phyloP scores from a whole-genome alignment of 805 yeast species.

The Schwanniomyces occidentalis region DNA sequence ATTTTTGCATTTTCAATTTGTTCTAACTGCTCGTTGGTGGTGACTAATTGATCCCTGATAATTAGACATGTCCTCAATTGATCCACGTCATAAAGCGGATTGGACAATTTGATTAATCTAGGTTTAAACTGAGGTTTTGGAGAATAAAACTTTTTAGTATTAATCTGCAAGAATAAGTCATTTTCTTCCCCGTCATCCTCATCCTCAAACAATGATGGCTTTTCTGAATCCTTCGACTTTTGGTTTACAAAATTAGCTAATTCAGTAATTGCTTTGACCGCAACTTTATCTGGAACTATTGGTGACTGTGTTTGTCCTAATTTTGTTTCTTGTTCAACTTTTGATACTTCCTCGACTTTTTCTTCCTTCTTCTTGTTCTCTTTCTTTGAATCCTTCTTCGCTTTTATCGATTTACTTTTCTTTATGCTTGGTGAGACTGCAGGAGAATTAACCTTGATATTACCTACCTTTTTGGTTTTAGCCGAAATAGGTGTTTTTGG shows the following conservation, averaged over 20 bases:
- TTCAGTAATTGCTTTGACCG: conserved; percentile 58
- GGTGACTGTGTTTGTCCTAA: conserved; percentile 4
- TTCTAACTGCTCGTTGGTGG: conserved; percentile 44
- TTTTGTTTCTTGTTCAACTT: conserved; percentile 4
- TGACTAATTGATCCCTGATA: conserved; percentile 59
- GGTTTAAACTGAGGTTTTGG: conserved; percentile 61
- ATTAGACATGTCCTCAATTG: conserved; percentile 62
- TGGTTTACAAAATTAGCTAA: conserved; percentile 57
- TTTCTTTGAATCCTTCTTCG: conserved; percentile 10
- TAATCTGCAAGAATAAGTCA: conserved; percentile 58
- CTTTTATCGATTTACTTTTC: conserved; percentile 15
- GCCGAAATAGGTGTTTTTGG: conserved; percentile 27
- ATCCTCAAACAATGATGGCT: conserved; percentile 50
- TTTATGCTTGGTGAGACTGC: conserved; percentile 24
- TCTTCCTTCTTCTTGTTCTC: conserved; percentile 6
- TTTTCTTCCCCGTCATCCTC: conserved; percentile 54
- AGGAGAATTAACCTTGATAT: conserved; percentile 17
- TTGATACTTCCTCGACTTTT: conserved; percentile 9
- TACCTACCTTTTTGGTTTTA: conserved; percentile 21
- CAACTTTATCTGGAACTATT: conserved; percentile 22
- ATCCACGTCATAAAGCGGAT: conserved; percentile 42
- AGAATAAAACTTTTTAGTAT: conserved; percentile 64
- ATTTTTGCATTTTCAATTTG: conserved; percentile 48
- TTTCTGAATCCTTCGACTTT: conserved; percentile 29
- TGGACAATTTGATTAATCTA: conserved; percentile 44